Evolutionary conservation across 2,329 filamentous ascomycete genomes (phyloP).

Genomic region (Colletotrichum sp.): DNA sequence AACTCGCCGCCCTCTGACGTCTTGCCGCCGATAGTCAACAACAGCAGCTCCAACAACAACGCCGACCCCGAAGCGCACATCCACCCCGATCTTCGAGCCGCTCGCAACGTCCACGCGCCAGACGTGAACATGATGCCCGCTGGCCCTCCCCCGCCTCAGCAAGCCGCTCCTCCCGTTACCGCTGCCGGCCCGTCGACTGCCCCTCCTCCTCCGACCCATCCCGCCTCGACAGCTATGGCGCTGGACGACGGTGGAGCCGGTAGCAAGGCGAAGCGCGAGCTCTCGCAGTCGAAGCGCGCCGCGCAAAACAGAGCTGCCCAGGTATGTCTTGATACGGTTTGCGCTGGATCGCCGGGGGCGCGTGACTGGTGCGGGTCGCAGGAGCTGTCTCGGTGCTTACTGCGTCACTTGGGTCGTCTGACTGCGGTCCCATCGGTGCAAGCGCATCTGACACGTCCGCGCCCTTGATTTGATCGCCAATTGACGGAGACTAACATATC

Average conservation of each 20-base stretch:
- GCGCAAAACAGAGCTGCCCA: constrained; percentile 97
- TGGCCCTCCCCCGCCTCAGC: constrained; percentile 21
- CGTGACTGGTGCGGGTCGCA: background rate
- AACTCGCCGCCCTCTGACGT: constrained; percentile 39
- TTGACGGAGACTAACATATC: constrained; percentile 25
- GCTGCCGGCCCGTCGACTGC: constrained; percentile 28
- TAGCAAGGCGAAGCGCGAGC: constrained; percentile 84
- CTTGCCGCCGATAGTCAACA: constrained; percentile 35
- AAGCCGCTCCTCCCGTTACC: constrained; percentile 1
- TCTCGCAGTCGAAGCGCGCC: constrained; percentile 94
- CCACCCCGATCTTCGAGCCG: constrained; percentile 51
- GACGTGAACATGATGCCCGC: constrained; percentile 38
- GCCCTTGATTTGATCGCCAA: background rate
- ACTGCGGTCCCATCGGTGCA: background rate
- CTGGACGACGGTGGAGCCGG: constrained; percentile 47
- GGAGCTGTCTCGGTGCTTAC: background rate
- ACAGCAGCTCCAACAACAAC: constrained; percentile 18
- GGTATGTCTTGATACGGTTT: constrained; percentile 54
- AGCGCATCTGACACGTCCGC: background rate
- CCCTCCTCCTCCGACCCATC: constrained; percentile 30
- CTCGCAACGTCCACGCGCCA: constrained; percentile 26
- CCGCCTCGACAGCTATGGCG: constrained; percentile 27
- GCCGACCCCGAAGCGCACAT: constrained; percentile 50
- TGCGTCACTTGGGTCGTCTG: constrained; percentile 5
- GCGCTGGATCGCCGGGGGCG: background rate